phyloP scores from a whole-genome alignment of 129 eudicot genomes.

The Chrysanthemum lavandulifolium region DNA sequence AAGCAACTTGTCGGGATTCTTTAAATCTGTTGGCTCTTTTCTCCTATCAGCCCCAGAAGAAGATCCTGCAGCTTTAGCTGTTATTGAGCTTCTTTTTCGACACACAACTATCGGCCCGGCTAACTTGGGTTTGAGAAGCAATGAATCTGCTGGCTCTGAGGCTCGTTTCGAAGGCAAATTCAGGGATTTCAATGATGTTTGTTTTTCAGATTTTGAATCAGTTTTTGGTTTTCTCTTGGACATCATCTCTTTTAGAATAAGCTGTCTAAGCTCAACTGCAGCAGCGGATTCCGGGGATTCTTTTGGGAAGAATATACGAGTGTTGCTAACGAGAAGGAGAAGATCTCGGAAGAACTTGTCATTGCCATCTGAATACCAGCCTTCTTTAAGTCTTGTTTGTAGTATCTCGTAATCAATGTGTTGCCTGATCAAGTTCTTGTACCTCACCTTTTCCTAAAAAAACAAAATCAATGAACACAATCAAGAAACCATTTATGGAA shows the following conservation, averaged over 20 bases:
- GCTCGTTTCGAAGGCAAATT: conserved; percentile 41
- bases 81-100: conserved; percentile 70
- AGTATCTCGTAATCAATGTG: conserved; percentile 60
- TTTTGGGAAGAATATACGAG: conserved; percentile 50
- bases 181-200: conserved; percentile 30
- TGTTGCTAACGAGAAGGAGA: conserved; percentile 60
- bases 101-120: conserved; percentile 55
- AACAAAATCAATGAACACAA: background rate
- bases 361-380: conserved; percentile 50
- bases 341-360: conserved; percentile 62
- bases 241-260: conserved; percentile 45
- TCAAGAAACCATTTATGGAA: background rate
- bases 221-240: conserved; percentile 34
- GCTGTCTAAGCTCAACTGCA: conserved; percentile 55
- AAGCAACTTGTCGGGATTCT: conserved; percentile 24
- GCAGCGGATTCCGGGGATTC: conserved; percentile 50
- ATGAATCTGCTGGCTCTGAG: conserved; percentile 37
- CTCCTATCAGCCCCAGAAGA: conserved; percentile 40
- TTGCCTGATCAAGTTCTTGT: conserved; percentile 57
- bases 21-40: conserved; percentile 44
- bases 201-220: conserved; percentile 41
- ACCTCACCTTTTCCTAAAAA: conserved; percentile 51
- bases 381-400: conserved; percentile 52
- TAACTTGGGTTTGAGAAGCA: conserved; percentile 47
- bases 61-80: conserved; percentile 49